phyloP scores from a whole-genome alignment of 2,329 filamentous ascomycete genomes.

The Colletotrichum liaoningense region DNA sequence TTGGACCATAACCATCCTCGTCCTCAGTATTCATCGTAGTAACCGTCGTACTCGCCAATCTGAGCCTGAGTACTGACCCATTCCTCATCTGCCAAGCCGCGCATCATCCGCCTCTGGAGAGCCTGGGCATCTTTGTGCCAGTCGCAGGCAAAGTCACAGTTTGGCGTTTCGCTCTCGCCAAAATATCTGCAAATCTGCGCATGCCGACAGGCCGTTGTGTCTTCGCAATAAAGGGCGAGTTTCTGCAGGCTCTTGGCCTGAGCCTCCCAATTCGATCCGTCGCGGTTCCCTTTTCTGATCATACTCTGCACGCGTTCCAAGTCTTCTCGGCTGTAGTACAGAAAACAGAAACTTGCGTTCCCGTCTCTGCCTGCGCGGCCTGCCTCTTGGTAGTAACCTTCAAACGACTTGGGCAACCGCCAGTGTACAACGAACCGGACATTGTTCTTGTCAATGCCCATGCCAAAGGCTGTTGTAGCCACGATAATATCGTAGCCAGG shows the following conservation, averaged over 20 bases:
- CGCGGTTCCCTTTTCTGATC: conserved; percentile 60
- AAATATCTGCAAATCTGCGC: conserved; percentile 81
- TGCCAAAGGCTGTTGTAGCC: conserved; percentile 95
- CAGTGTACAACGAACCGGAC: conserved; percentile 96
- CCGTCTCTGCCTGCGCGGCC: conserved; percentile 91
- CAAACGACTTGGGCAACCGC: conserved; percentile 93
- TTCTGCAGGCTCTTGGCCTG: conserved; percentile 73
- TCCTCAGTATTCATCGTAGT: conserved; percentile 57
- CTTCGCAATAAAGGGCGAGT: conserved; percentile 86
- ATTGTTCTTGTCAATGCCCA: conserved; percentile 97
- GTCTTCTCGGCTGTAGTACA: conserved; percentile 93
- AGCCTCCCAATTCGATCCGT: conserved; percentile 56
- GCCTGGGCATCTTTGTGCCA: conserved; percentile 76
- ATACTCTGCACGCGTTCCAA: conserved; percentile 77
- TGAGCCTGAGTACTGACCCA: conserved; percentile 73
- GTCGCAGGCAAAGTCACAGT: conserved; percentile 82
- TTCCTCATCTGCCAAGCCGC: conserved; percentile 69
- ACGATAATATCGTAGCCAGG: conserved; percentile 91
- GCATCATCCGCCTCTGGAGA: conserved; percentile 67
- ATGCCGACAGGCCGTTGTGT: conserved; percentile 79
- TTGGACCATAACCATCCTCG: background rate
- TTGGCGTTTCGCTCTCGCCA: conserved; percentile 69
- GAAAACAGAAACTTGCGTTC: conserved; percentile 85
- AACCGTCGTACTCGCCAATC: conserved; percentile 66
- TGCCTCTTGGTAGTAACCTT: conserved; percentile 96